Conservation (phyloP, 2,329 filamentous ascomycete genomes). For the Trichoderma lentiforme region DNA sequence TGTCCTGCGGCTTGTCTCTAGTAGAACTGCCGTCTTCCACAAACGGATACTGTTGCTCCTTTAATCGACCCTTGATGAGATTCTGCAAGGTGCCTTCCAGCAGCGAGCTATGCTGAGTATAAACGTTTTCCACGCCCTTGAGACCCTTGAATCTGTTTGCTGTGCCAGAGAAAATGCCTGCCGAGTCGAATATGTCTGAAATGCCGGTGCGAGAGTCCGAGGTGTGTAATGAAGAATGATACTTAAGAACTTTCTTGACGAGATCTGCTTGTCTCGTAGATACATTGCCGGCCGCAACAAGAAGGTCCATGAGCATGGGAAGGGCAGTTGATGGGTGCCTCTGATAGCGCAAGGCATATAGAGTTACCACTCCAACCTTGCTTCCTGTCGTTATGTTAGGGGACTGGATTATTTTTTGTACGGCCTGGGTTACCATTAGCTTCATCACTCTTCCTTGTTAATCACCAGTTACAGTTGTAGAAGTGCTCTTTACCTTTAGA, state of each 20-base stretch:
- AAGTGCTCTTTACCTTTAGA: conserved; percentile 63
- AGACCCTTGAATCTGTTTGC: conserved; percentile 87
- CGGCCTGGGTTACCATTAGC: conserved; percentile 51
- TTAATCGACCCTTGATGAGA: conserved; percentile 84
- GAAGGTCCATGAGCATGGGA: conserved; percentile 79
- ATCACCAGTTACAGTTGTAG: not conserved
- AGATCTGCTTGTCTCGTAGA: conserved; percentile 71
- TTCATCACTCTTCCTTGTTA: not conserved
- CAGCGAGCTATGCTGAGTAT: conserved; percentile 92
- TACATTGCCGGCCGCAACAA: conserved; percentile 79
- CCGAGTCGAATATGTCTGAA: conserved; percentile 86
- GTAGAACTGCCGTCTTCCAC: conserved; percentile 84
- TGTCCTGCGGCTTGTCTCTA: conserved; percentile 92
- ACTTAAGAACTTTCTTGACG: conserved; percentile 77
- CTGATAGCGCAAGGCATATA: conserved; percentile 93
- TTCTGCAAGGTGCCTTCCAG: conserved; percentile 86
- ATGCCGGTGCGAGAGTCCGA: conserved; percentile 74
- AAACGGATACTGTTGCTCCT: conserved; percentile 87
- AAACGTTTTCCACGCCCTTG: conserved; percentile 97
- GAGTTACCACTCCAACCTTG: conserved; percentile 84
- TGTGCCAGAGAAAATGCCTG: conserved; percentile 86
- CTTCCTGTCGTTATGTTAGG: conserved; percentile 73
- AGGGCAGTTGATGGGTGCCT: conserved; percentile 81
- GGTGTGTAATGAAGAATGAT: conserved; percentile 82
- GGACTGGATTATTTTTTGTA: conserved; percentile 83